These are phyloP conservation scores for Mycena sp. DNA, from an alignment of 1,284 basidiomycete genomes.

Conservation along the genomic window DNA sequence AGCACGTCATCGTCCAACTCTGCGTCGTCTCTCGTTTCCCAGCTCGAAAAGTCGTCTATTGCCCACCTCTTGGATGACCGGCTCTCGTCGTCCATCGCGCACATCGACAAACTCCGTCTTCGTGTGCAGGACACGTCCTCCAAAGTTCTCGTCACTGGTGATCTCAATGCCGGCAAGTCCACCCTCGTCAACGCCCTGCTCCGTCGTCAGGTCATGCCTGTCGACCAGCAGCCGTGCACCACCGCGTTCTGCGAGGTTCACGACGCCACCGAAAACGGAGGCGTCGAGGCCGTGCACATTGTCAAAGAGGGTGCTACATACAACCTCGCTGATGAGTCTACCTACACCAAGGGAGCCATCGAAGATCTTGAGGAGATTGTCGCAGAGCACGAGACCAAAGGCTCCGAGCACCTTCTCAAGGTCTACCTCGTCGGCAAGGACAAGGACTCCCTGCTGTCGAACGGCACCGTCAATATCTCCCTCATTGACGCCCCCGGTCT, in stretches of 20 bases:
- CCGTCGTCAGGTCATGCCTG: constrained; percentile 91
- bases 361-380: constrained; percentile 85
- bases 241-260: constrained; percentile 98
- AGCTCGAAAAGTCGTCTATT: constrained; percentile 93
- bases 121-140: constrained; percentile 94
- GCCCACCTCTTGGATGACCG: constrained; percentile 92
- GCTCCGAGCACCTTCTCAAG: constrained; percentile 79
- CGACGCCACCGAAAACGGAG: constrained; percentile 86
- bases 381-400: constrained; percentile 71
- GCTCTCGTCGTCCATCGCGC: constrained; percentile 79
- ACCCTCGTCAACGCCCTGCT: constrained; percentile 97
- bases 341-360: constrained; percentile 78
- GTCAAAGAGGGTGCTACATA: constrained; percentile 79
- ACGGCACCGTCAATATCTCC: constrained; percentile 97
- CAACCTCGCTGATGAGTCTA: constrained; percentile 75
- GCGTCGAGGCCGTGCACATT: constrained; percentile 86
- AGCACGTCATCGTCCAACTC: constrained; percentile 73
- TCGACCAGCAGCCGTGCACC: constrained; percentile 98
- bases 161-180: constrained; percentile 98
- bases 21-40: constrained; percentile 85
- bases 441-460: constrained; percentile 89
- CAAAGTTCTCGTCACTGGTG: constrained; percentile 98
- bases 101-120: constrained; percentile 87
- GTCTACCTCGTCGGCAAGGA: constrained; percentile 85
- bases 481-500: constrained; percentile 99